Conservation (phyloP, 208 protist species). For the Leptomonas pyrrhocoris region DNA sequence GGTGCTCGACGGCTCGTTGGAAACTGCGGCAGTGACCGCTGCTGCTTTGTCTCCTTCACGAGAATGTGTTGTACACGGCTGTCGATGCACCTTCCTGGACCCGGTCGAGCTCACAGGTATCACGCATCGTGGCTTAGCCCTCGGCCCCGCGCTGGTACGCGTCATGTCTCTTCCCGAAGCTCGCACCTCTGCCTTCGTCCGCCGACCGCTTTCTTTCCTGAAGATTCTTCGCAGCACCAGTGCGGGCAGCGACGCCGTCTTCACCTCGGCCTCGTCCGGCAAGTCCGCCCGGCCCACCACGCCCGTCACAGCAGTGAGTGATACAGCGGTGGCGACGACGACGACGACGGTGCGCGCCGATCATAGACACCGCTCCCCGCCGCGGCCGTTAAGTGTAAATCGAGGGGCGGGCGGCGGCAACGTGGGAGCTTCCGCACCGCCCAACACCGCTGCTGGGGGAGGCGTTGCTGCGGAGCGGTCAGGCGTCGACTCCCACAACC, state of each 20-base stretch:
- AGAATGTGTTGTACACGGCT: constrained; percentile 4
- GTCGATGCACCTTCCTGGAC: constrained; percentile 48
- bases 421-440: background rate
- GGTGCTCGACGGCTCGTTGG: constrained; percentile 2
- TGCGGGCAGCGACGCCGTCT: constrained; percentile 2
- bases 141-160: constrained; percentile 54
- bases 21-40: background rate
- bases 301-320: background rate
- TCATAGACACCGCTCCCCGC: background rate
- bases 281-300: background rate
- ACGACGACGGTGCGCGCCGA: background rate
- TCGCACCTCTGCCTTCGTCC: constrained; percentile 21
- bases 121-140: constrained; percentile 42
- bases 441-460: too few relatives aligned
- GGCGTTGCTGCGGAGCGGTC: too few relatives aligned
- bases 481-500: background rate
- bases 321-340: background rate
- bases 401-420: background rate
- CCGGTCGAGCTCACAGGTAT: constrained; percentile 54
- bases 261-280: background rate
- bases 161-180: constrained; percentile 37
- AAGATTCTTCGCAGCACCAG: constrained; percentile 8
- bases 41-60: background rate
- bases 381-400: background rate
- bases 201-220: constrained; percentile 24